phyloP scores from a whole-genome alignment of 164 flowering plant genomes.

The Umbilicus rupestris region DNA sequence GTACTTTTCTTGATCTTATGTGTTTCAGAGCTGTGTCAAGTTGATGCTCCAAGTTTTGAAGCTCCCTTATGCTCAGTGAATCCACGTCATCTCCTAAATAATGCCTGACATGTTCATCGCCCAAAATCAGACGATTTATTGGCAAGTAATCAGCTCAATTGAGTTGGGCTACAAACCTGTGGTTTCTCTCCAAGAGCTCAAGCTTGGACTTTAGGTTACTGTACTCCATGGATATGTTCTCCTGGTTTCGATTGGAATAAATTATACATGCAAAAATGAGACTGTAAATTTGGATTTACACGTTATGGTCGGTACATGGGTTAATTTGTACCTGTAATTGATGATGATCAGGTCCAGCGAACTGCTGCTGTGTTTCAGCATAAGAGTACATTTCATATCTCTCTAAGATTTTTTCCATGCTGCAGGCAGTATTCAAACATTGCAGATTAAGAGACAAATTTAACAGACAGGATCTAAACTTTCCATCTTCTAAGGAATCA shows the following conservation, averaged over 20 bases:
- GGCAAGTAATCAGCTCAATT: too few relatives aligned
- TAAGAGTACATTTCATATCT: slow-evolving; percentile 10
- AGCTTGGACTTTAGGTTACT: slow-evolving; percentile 7
- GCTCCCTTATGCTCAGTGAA: slow-evolving; percentile 49
- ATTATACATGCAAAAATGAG: background rate
- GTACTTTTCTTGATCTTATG: slow-evolving; percentile 58
- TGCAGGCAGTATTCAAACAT: background rate
- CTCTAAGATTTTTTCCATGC: slow-evolving; percentile 10
- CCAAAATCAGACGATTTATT: background rate
- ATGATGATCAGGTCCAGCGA: slow-evolving; percentile 2
- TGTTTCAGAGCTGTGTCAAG: slow-evolving; percentile 60
- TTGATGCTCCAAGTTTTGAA: slow-evolving; percentile 74
- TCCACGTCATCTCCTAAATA: slow-evolving; percentile 59
- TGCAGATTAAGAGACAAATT: background rate
- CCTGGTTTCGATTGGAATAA: background rate
- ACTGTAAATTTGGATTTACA: too few relatives aligned
- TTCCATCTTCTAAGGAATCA: too few relatives aligned
- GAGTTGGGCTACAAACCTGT: slow-evolving; percentile 5
- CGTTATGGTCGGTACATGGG: background rate
- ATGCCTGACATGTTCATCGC: slow-evolving; percentile 30
- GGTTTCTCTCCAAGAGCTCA: slow-evolving; percentile 7
- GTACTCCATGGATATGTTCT: slow-evolving; percentile 4
- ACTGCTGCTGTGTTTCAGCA: slow-evolving; percentile 4
- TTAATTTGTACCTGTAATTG: background rate
- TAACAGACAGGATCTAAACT: background rate